phyloP scores from a whole-genome alignment of 768 basidiomycete species.

The Pseudohyphozyma bogoriensis region DNA sequence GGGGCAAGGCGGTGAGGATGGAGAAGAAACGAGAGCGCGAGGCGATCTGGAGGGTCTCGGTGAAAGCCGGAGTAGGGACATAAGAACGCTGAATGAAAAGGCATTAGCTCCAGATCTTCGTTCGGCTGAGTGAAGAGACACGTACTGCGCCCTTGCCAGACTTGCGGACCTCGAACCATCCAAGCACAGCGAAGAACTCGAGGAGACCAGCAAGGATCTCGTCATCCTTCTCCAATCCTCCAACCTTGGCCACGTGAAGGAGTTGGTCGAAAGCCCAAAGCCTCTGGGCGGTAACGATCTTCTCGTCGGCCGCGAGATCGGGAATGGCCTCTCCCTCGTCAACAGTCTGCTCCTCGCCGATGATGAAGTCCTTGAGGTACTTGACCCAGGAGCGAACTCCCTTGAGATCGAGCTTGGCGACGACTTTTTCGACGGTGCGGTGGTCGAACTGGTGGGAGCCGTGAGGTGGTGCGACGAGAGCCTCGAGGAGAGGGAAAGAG shows the following conservation, averaged over 20 bases:
- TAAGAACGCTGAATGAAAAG: conserved; percentile 51
- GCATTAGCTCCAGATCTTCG: neutral
- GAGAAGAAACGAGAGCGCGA: conserved; percentile 62
- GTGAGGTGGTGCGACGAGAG: conserved; percentile 63
- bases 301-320: conserved; percentile 26
- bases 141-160: conserved; percentile 50
- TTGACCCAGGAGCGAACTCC: conserved; percentile 69
- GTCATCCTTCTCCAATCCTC: conserved; percentile 52
- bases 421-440: conserved; percentile 77
- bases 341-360: conserved; percentile 42
- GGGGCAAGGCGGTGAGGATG: conserved; percentile 62
- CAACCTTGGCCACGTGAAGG: conserved; percentile 57
- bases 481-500: conserved; percentile 74
- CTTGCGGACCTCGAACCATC: conserved; percentile 66
- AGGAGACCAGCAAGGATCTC: conserved; percentile 63
- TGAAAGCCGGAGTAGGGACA: conserved; percentile 57
- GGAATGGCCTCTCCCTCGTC: conserved; percentile 36
- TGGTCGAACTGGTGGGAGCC: conserved; percentile 83
- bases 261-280: conserved; percentile 83
- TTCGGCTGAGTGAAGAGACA: neutral
- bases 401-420: conserved; percentile 58
- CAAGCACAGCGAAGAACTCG: conserved; percentile 72
- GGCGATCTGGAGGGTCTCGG: conserved; percentile 56
- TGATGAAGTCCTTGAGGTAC: conserved; percentile 57
- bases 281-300: conserved; percentile 44